A percentile compares a stretch with the other conserved stretches of the same genome.
Evolutionary conservation across 2,329 filamentous ascomycete species (phyloP).

Genomic region (Reticulascus tulasneorum): DNA sequence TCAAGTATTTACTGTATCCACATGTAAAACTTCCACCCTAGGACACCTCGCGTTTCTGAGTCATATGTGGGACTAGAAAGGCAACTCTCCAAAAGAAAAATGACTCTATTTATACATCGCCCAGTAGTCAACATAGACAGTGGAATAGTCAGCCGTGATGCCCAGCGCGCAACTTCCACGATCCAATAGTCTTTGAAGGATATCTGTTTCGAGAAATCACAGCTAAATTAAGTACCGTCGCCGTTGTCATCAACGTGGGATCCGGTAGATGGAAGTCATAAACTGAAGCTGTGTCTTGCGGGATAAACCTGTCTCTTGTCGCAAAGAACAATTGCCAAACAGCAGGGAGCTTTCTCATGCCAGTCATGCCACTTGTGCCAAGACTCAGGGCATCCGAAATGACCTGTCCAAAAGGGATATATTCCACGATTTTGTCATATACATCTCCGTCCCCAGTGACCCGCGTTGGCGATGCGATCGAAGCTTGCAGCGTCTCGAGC

Average conservation of each 20-base stretch:
- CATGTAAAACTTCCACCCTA: too few species aligned
- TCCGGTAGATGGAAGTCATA: conserved; percentile 9
- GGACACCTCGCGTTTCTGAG: too few species aligned
- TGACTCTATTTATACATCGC: too few species aligned
- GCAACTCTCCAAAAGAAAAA: too few species aligned
- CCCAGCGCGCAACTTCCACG: too few species aligned
- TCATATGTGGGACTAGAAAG: too few species aligned
- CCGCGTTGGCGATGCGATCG: not conserved
- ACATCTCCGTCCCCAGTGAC: conserved; percentile 5
- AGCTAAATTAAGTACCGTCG: not conserved
- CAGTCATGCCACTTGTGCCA: conserved; percentile 5
- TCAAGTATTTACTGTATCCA: too few species aligned
- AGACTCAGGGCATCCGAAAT: conserved; percentile 1
- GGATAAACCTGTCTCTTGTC: not conserved
- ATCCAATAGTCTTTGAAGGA: not conserved
- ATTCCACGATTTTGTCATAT: conserved; percentile 3
- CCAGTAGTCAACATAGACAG: too few species aligned
- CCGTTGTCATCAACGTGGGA: not conserved
- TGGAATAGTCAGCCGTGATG: too few species aligned
- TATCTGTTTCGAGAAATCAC: not conserved
- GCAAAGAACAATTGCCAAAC: conserved; percentile 6
- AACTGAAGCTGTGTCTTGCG: conserved; percentile 3
- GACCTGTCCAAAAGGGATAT: conserved; percentile 1
- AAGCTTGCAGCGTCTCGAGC: conserved; percentile 2
- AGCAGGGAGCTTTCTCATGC: too few species aligned